Evolutionary conservation across 257 asterid genomes (phyloP), one percentile per base, ranked within the genome.

Genomic region (Gentiana dahurica): DNA sequence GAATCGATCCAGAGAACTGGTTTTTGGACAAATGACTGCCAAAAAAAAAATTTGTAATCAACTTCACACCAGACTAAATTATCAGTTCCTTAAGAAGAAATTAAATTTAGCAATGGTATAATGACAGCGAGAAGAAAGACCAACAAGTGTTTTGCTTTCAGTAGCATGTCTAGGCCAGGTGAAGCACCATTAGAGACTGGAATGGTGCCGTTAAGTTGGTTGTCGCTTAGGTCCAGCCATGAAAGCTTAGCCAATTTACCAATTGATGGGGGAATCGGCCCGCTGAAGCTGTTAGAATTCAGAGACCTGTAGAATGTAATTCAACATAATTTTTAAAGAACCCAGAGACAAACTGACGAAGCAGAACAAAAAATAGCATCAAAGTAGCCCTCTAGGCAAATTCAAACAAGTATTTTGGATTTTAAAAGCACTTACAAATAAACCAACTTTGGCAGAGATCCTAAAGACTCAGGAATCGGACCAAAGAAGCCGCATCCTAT

Each of bases 401-500:
- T 15, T 15, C 24, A 15, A 15, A 15, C 24, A 15, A 15, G 24
- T 15, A 15, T 15, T 37, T 54, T 34, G 38, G 59, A 37, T 32
- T 37, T 15, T 36, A 36, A 2, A 36, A 13, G 15, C 33, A 33
- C 87, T 76, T 77, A 89, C 98, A 90, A 44, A 69, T 65, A 87
- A 24, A 70, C 72, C 59, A 90, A 91, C 69, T 78, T 83, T 44
- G 69, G 68, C 57, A 90, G 85, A 59, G 95, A 80, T 56, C 96
- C 96, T 36, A 90, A 63, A 55, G 96, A 71, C 60, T 80, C 82
- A 1, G 95, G 97, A 62, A 89, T 89, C 49, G 82, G 86, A 54
- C 97, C 97, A 34, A 61, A 89, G 60, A 89, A 84, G 77, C 88
- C 74, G 80, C 97, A 86, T 46, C 94, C 86, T 33, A 89, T 68